phyloP scores from a whole-genome alignment of 2,329 filamentous ascomycete species.

The Scedosporium aurantiacum region DNA sequence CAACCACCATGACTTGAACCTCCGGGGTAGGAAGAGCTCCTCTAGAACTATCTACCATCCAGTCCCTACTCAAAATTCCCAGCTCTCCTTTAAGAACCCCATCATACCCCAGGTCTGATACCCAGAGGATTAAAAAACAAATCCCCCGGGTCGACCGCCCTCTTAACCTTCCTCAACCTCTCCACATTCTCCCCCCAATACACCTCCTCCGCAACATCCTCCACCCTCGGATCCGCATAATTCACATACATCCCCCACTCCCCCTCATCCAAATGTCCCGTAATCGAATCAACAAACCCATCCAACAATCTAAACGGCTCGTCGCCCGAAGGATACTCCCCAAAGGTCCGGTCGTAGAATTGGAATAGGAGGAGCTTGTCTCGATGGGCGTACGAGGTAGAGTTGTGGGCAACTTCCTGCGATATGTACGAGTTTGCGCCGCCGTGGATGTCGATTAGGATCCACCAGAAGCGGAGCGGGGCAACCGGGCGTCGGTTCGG shows the following conservation, averaged over 20 bases:
- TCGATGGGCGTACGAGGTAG: conserved; percentile 27
- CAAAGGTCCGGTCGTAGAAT: conserved; percentile 28
- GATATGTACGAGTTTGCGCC: conserved; percentile 25
- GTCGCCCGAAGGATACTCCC: conserved; percentile 19
- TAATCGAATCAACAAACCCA: conserved; percentile 23
- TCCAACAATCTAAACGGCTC: conserved; percentile 22
- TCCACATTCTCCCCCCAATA: conserved; percentile 26
- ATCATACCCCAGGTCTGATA: not conserved
- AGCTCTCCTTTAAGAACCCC: not conserved
- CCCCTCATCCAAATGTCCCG: conserved; percentile 13
- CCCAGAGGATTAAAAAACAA: conserved; percentile 28
- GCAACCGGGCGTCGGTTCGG: conserved; percentile 4
- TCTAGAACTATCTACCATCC: too few relatives aligned
- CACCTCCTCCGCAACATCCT: conserved; percentile 19
- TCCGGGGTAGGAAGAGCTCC: too few relatives aligned
- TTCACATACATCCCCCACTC: conserved; percentile 31
- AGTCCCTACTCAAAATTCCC: too few relatives aligned
- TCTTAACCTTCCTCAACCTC: conserved; percentile 23
- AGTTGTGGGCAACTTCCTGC: conserved; percentile 12
- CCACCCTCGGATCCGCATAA: conserved; percentile 26
- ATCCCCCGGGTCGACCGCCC: conserved; percentile 22
- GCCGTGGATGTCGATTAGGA: conserved; percentile 20
- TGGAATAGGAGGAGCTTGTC: conserved; percentile 39
- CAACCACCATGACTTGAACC: too few relatives aligned
- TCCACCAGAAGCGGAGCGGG: conserved; percentile 8